Base-by-base conservation (phyloP, 2,329 filamentous ascomycete genomes). In the Scopulariopsis brevicaulis region DNA sequence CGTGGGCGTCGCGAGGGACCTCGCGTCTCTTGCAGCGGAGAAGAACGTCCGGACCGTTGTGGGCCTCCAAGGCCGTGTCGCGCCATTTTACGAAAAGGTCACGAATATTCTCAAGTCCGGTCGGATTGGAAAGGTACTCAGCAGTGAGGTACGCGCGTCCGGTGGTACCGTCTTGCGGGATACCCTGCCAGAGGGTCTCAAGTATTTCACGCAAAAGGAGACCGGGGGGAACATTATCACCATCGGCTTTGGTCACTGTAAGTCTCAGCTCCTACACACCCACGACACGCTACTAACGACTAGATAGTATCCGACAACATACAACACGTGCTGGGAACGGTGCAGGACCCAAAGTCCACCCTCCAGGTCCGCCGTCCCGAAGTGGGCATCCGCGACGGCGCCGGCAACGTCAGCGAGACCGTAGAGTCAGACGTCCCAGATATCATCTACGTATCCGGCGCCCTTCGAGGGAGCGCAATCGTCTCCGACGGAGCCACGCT, bases 111-210 rank as follows among this genome's bases (percentile, higher is more conserved):
- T 85, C 7, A 65, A 64, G 1, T 65, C 69, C 0, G 78, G 77
- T 0, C 67, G 65, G 3, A 73, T 85, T 34, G 81, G 82, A 0
- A 76, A 73, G 48, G 69, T 84, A 1, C 63, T 83, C 22, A 81
- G 79, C 59, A 76, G 73, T 10, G 77, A 81, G 40, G 62, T 76
- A 10, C 68, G 65, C 32, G 72, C 68, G 0, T 70, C 65, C 50
- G 74, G 72, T 0, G 74, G 72, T 2, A 65, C 72, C 0, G 62
- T 67, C 0, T 64, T 66, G 10, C 64, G 74, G 3, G 68, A 71
- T 1, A 59, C 59, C 0, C 2, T 77, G 3, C 63, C 67, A 0
- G 63, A 66, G 25, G 67, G 67, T 0, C 63, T 79, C 34, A 65
- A 69, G 32, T 85, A 83, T 59, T 79, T 80, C 50, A 65, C 75